phyloP scores from a whole-genome alignment of 345 rosid species.

The Hypericum perforatum region DNA sequence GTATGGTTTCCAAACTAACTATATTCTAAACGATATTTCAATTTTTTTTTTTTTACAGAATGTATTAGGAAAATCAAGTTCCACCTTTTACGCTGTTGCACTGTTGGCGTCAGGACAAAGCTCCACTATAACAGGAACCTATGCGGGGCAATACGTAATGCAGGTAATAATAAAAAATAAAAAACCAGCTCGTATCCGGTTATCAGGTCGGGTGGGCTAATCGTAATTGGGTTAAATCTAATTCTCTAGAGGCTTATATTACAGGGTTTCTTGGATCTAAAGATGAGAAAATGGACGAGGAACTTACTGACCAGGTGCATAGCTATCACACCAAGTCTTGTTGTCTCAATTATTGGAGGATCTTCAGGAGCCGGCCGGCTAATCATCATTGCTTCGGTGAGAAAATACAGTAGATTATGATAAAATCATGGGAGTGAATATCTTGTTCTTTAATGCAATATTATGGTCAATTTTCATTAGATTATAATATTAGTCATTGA shows the following conservation, averaged over 20 bases:
- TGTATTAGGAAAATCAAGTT: slow-evolving; percentile 53
- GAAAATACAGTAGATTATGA: neutral
- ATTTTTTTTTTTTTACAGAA: slow-evolving; percentile 27
- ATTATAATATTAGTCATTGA: neutral
- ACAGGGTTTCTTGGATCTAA: slow-evolving; percentile 59
- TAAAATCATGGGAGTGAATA: neutral
- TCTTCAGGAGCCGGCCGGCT: slow-evolving; percentile 44
- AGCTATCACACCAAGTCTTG: slow-evolving; percentile 54
- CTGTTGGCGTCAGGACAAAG: slow-evolving; percentile 67
- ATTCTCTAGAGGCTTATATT: neutral
- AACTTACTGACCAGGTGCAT: slow-evolving; percentile 51
- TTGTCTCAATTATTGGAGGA: slow-evolving; percentile 51
- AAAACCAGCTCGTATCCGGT: too few species aligned
- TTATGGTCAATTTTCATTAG: neutral
- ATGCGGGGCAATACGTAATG: slow-evolving; percentile 63
- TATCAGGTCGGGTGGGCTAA: too few species aligned
- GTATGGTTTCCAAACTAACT: neutral
- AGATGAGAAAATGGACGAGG: slow-evolving; percentile 46
- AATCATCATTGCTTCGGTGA: slow-evolving; percentile 58
- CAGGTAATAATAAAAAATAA: slow-evolving; percentile 20
- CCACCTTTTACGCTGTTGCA: slow-evolving; percentile 44
- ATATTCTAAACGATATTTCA: neutral
- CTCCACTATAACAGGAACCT: slow-evolving; percentile 60
- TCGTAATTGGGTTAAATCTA: too few species aligned
- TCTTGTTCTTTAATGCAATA: neutral